These are phyloP conservation scores for Lachnellula occidentalis DNA, from an alignment of 2,329 filamentous ascomycete genomes.

Conservation along the genomic window DNA sequence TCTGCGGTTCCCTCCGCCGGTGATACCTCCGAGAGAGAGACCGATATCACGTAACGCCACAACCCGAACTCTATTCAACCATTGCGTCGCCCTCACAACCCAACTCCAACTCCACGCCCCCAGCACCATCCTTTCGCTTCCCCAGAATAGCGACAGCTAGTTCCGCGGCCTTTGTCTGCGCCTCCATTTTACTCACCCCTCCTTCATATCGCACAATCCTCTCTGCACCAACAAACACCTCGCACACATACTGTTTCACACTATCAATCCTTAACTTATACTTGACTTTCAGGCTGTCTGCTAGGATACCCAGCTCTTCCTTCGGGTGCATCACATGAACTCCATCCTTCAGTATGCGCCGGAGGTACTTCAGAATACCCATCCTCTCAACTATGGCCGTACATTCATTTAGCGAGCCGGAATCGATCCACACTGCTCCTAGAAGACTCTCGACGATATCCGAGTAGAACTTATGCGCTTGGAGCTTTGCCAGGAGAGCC, in stretches of 20 bases:
- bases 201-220: constrained; percentile 41
- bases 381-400: constrained; percentile 53
- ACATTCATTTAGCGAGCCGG: constrained; percentile 56
- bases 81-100: not conserved
- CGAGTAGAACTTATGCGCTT: constrained; percentile 71
- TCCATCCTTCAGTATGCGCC: constrained; percentile 51
- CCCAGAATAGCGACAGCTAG: constrained; percentile 38
- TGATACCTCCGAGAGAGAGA: not conserved
- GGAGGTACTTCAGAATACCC: constrained; percentile 60
- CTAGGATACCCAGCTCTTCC: constrained; percentile 59
- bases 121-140: constrained; percentile 2
- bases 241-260: constrained; percentile 37
- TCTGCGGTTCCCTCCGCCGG: not conserved
- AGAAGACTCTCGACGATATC: constrained; percentile 78
- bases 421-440: constrained; percentile 81
- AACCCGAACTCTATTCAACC: not conserved
- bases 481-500: constrained; percentile 60
- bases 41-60: not conserved
- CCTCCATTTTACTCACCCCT: constrained; percentile 46
- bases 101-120: not conserved
- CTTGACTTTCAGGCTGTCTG: constrained; percentile 44
- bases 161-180: constrained; percentile 50
- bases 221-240: constrained; percentile 43
- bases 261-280: constrained; percentile 40
- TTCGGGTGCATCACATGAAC: constrained; percentile 62